Base-by-base conservation (phyloP, 495 filamentous ascomycete genomes). In the Neurospora sp. region DNA sequence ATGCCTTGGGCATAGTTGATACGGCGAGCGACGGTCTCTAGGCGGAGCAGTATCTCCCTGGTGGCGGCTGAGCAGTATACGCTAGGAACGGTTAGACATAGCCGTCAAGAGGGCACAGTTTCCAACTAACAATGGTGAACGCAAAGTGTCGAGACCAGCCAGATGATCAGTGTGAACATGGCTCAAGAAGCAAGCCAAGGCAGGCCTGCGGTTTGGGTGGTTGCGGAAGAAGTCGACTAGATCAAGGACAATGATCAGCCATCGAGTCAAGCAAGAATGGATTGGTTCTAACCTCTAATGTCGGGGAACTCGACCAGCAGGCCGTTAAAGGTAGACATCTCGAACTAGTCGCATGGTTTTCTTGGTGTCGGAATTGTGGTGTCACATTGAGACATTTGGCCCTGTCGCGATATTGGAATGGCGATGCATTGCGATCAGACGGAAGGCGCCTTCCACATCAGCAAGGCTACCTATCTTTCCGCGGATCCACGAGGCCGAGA, bases 101-200 rank as follows among this genome's bases (percentile, higher is more conserved):
- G 8, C 3, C 40, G n/a, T 18, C 9, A 4, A n/a, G 18, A 14
- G 39, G 37, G 42, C 23, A 27, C 2, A 7, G 5, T 5, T 8
- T 14, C 14, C 69, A 20, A 39, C 84, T 69, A 79, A 88, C 86
- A 96, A 97, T 0, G 93, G 91, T 35, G 91, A 86, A 41, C 88
- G 88, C 70, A 92, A 85, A 70, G 85, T 90, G 78, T 97, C 95
- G 38, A 98, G 86, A 1, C 95, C 95, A 72, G 87, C 88, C 8
- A 97, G 86, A 81, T 98, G 94, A 75, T 98, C 94, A 72, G 91
- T 96, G 79, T 98, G 95, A 12, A 97, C 90, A 87, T 98, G 95
- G 78, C 92, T 95, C 46, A 98, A 85, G 78, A 98, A 97, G 79
- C 92, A 97, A 18, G 92, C 94, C 59, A 96, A 79, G 2, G 94